Evolutionary conservation across 164 flowering plant genomes (phyloP).

Genomic region (Nelumbo lutea): DNA sequence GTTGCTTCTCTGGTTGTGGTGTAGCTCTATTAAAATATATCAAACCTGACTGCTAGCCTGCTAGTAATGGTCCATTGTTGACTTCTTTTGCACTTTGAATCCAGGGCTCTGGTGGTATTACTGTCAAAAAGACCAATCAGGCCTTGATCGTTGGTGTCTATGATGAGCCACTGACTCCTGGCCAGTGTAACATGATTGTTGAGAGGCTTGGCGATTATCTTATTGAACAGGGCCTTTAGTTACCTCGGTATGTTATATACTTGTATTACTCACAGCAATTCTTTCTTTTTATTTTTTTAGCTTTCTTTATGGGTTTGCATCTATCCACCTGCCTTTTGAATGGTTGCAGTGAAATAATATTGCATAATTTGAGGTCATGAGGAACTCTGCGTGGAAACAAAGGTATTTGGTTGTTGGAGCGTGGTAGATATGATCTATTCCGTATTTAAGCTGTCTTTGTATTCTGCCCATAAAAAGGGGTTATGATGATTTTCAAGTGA

Average conservation of each 20-base stretch:
- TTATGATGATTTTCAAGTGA: conserved; percentile 20
- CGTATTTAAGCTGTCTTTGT: conserved; percentile 10
- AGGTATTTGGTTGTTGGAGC: conserved; percentile 18
- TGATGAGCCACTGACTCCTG: conserved; percentile 52
- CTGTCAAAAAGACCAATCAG: conserved; percentile 39
- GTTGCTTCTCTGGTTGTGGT: no score
- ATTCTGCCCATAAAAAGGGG: conserved; percentile 8
- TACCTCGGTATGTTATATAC: not conserved
- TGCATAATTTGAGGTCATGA: conserved; percentile 9
- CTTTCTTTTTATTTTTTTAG: not conserved
- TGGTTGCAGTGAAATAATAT: conserved; percentile 12
- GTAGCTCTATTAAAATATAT: no score
- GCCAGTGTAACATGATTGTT: conserved; percentile 55
- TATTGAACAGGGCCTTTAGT: conserved; percentile 15
- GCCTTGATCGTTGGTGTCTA: conserved; percentile 47
- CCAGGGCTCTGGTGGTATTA: conserved; percentile 53
- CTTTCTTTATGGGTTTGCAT: conserved; percentile 2
- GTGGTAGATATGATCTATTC: conserved; percentile 16
- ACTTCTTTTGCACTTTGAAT: not conserved
- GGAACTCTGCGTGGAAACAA: not conserved
- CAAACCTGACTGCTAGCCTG: no score
- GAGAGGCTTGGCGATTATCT: conserved; percentile 49
- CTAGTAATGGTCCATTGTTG: not conserved
- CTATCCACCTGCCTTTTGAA: not conserved
- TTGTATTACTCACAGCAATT: not conserved